Evolutionary conservation across 192 early-diverging fungal genomes (phyloP).

Genomic region (Coemansia umbellata): DNA sequence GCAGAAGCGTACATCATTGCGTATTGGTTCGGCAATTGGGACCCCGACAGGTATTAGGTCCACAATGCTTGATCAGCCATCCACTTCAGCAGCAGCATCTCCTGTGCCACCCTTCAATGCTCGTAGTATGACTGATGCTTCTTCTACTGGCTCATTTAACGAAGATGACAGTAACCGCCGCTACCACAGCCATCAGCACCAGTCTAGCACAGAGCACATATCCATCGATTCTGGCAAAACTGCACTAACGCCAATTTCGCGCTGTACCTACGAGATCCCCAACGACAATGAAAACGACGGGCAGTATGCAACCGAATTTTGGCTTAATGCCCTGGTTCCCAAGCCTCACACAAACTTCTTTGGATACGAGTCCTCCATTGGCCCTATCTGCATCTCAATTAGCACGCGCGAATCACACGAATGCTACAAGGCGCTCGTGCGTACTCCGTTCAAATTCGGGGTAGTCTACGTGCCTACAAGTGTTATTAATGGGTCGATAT

Average conservation of each 20-base stretch:
- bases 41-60: background rate
- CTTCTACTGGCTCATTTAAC: too few relatives aligned
- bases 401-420: constrained; percentile 49
- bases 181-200: background rate
- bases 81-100: background rate
- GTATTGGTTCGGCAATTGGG: constrained; percentile 11
- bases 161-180: background rate
- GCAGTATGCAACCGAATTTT: constrained; percentile 46
- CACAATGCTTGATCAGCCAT: constrained; percentile 8
- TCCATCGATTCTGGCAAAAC: constrained; percentile 13
- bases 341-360: constrained; percentile 53
- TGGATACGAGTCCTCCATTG: constrained; percentile 46
- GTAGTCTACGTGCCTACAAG: constrained; percentile 46
- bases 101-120: background rate
- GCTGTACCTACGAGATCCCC: constrained; percentile 28
- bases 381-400: constrained; percentile 50
- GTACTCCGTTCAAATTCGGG: constrained; percentile 47
- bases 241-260: constrained; percentile 13
- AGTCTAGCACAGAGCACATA: constrained; percentile 2
- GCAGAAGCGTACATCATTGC: constrained; percentile 30
- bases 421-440: constrained; percentile 51
- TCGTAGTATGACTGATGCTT: too few relatives aligned
- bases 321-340: constrained; percentile 51
- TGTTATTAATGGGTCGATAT: constrained; percentile 41
- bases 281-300: constrained; percentile 53